These are phyloP conservation scores for Leccinum aurantiacum DNA, from an alignment of 768 basidiomycete genomes.

Conservation along the genomic window DNA sequence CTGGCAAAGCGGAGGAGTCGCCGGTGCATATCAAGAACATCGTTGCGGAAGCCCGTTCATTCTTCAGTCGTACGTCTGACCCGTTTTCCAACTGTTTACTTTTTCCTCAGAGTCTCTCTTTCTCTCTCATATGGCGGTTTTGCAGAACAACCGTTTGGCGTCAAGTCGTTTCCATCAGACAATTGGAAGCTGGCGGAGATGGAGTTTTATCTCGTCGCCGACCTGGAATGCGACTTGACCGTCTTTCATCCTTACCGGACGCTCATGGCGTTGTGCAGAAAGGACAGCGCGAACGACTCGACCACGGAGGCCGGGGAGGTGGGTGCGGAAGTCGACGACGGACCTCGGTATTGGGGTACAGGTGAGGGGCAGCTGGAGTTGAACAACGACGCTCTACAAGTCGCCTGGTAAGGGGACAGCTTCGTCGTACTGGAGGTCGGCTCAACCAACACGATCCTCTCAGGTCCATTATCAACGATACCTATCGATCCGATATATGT, in stretches of 20 bases:
- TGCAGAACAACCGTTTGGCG: conserved; percentile 64
- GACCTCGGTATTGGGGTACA: conserved; percentile 72
- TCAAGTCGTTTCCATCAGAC: conserved; percentile 83
- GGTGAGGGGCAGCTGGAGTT: conserved; percentile 79
- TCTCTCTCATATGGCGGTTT: background rate
- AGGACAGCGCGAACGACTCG: conserved; percentile 41
- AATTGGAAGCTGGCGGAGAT: conserved; percentile 94
- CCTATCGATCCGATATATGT: conserved; percentile 89
- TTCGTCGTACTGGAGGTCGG: background rate
- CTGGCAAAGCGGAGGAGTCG: no score
- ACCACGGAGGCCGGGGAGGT: conserved; percentile 58
- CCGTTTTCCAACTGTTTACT: background rate
- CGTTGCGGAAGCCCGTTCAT: conserved; percentile 72
- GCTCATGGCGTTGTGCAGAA: conserved; percentile 72
- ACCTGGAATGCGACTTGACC: conserved; percentile 91
- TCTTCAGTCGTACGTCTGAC: conserved; percentile 65
- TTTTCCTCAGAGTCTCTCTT: no score
- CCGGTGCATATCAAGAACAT: conserved; percentile 81
- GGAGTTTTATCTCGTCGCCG: conserved; percentile 98
- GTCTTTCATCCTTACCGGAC: conserved; percentile 96
- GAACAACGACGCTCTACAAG: conserved; percentile 73
- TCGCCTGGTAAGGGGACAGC: conserved; percentile 72
- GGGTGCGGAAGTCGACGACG: conserved; percentile 55
- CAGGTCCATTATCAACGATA: conserved; percentile 98
- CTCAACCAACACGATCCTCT: background rate